Evolutionary conservation across 768 basidiomycete species (phyloP).

Genomic region (Hortiboletus flavorubellus): DNA sequence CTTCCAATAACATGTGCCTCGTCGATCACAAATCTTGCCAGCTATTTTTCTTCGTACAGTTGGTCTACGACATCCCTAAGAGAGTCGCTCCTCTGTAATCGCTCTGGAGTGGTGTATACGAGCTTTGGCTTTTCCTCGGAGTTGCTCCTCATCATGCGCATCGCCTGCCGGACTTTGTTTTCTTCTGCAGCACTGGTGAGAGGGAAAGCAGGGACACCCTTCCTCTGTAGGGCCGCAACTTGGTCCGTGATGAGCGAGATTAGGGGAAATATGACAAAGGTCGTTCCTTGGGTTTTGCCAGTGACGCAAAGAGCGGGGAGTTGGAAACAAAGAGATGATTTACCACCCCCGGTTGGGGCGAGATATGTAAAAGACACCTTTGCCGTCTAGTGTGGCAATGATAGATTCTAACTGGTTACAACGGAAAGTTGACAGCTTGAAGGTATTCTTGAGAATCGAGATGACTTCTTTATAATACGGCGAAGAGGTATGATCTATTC

Average conservation of each 20-base stretch:
- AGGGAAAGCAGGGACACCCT: constrained; percentile 65
- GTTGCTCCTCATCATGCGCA: constrained; percentile 41
- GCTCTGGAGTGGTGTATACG: constrained; percentile 92
- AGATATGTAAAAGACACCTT: constrained; percentile 92
- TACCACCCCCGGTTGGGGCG: constrained; percentile 95
- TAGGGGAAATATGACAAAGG: constrained; percentile 88
- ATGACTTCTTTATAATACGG: constrained; percentile 32
- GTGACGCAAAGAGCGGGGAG: constrained; percentile 80
- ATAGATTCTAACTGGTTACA: constrained; percentile 86
- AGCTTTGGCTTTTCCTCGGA: constrained; percentile 52
- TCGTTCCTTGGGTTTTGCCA: constrained; percentile 75
- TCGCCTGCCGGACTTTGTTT: constrained; percentile 38
- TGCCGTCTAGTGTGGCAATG: constrained; percentile 69
- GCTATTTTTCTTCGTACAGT: constrained; percentile 52
- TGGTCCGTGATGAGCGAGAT: constrained; percentile 90
- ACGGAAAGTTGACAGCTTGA: constrained; percentile 68
- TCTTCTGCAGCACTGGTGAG: constrained; percentile 57
- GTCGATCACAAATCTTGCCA: constrained; percentile 93
- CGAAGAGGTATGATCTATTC: constrained; percentile 32
- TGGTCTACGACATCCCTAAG: constrained; percentile 53
- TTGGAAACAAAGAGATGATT: constrained; percentile 85
- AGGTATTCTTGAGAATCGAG: constrained; percentile 38
- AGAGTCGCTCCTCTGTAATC: constrained; percentile 59
- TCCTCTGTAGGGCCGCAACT: constrained; percentile 59
- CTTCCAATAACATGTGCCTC: constrained; percentile 94